Evolutionary conservation across 2,329 filamentous ascomycete species (phyloP), one percentile per base, ranked within the genome.

Genomic region (Amphichorda felina): DNA sequence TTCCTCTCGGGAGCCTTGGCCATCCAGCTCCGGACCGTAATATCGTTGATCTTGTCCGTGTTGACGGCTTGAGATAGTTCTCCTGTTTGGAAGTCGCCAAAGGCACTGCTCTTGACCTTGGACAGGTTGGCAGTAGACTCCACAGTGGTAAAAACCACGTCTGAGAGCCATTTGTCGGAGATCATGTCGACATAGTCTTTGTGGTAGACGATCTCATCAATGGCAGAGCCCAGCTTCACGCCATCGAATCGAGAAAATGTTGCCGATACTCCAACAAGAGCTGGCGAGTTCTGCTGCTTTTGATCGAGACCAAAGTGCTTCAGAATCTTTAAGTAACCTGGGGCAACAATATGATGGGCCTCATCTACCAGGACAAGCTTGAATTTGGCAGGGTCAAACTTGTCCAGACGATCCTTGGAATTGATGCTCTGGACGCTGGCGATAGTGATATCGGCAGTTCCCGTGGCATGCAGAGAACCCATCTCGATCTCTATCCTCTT

Each of bases 201-300:
- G 56, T 96, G 89, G 48, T 94, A 96, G 33, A 95, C 89, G 41
- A 96, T 94, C 50, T 94, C 82, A 47, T 96, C 89, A 47, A 96
- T 91, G 22, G 82, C 88, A 10, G 79, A 68, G 2, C 88, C 88
- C 2, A 96, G 66, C 40, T 74, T 77, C 22, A 94, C 61, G 0
- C 89, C 89, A 50, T 96, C 89, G 40, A 86, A 86, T 33, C 89
- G 64, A 9, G 75, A 78, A 39, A 81, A 70, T 1, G 76, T 81
- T 4, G 91, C 91, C 8, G 89, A 95, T 3, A 98, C 88, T 5
- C 91, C 91, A 10, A 98, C 80, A 11, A 98, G 64, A 14, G 76
- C 72, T 0, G 84, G 80, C 1, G 52, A 56, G 32, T 52, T 57
- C 6, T 37, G 28, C 38, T 45, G 56, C 43, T 60, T 64, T 34